phyloP scores from a whole-genome alignment of 257 asterid species.

The Nemophila menziesii region DNA sequence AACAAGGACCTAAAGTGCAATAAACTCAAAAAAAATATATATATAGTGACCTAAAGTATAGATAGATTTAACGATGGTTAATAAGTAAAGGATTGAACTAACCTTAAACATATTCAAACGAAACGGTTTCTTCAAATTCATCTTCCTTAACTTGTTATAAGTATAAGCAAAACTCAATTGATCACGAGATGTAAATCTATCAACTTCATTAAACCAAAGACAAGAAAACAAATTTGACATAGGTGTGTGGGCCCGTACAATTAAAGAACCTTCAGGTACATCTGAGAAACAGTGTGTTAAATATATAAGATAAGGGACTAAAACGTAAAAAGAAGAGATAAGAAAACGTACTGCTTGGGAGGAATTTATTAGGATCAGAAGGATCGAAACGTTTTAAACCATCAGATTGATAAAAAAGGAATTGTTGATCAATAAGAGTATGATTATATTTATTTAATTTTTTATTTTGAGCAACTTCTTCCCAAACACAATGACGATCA shows the following conservation, averaged over 20 bases:
- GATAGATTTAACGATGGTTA: too few relatives aligned
- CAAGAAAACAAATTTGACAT: constrained; percentile 98
- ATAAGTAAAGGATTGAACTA: too few relatives aligned
- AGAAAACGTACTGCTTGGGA: constrained; percentile 81
- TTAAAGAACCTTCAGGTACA: constrained; percentile 98
- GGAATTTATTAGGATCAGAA: constrained; percentile 67
- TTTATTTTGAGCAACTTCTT: constrained; percentile 95
- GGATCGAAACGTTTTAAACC: constrained; percentile 72
- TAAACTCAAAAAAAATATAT: too few relatives aligned
- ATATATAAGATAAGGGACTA: too few relatives aligned
- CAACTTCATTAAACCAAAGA: constrained; percentile 97
- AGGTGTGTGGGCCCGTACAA: constrained; percentile 94
- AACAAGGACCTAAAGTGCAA: too few relatives aligned
- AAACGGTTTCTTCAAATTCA: constrained; percentile 72
- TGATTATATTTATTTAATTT: constrained; percentile 89
- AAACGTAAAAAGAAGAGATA: constrained; percentile 2
- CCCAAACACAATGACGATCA: constrained; percentile 98
- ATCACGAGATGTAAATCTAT: constrained; percentile 93
- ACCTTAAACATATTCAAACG: constrained; percentile 95
- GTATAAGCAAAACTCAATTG: constrained; percentile 95
- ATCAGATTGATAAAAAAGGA: constrained; percentile 71
- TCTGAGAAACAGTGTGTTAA: too few relatives aligned
- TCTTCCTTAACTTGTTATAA: constrained; percentile 69
- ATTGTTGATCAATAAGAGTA: constrained; percentile 74
- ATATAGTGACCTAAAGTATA: too few relatives aligned